Evolutionary conservation across 495 filamentous ascomycete species (phyloP).

Genomic region (Podospora comata): DNA sequence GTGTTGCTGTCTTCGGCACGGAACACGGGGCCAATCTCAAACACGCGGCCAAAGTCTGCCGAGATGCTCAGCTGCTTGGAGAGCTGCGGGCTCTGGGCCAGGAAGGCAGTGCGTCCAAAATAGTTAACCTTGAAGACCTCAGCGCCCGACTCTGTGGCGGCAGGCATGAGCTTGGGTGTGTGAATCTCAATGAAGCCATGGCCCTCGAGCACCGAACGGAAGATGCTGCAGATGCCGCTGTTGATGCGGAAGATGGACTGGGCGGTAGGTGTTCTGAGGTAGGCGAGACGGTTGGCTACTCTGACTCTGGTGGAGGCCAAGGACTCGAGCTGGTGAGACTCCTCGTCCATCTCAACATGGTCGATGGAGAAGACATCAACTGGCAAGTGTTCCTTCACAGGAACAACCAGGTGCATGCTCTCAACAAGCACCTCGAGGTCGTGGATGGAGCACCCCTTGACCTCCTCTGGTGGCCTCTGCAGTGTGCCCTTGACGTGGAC

Average conservation of each 20-base stretch:
- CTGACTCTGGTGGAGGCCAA: slow-evolving; percentile 46
- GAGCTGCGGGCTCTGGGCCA: slow-evolving; percentile 90
- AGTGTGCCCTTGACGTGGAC: slow-evolving; percentile 75
- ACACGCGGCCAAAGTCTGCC: slow-evolving; percentile 85
- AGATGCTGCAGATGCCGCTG: slow-evolving; percentile 71
- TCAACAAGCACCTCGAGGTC: slow-evolving; percentile 77
- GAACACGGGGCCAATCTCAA: slow-evolving; percentile 94
- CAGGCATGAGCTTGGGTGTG: slow-evolving; percentile 85
- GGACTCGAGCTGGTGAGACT: slow-evolving; percentile 44
- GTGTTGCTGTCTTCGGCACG: slow-evolving; percentile 96
- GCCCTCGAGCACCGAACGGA: slow-evolving; percentile 71
- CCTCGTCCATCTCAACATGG: slow-evolving; percentile 37
- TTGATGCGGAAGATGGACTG: slow-evolving; percentile 86
- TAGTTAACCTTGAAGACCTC: slow-evolving; percentile 94
- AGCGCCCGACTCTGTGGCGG: slow-evolving; percentile 88
- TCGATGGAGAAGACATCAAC: slow-evolving; percentile 60
- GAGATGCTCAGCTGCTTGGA: slow-evolving; percentile 95
- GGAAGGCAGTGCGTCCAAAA: slow-evolving; percentile 82
- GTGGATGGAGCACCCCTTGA: slow-evolving; percentile 74
- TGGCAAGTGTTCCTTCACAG: slow-evolving; percentile 64
- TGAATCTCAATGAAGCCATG: slow-evolving; percentile 88
- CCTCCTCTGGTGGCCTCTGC: slow-evolving; percentile 67
- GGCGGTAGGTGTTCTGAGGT: slow-evolving; percentile 77
- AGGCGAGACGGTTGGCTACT: slow-evolving; percentile 78
- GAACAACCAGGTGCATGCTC: slow-evolving; percentile 64